Conservation (phyloP, 352 stramenopile genomes). For the Pythium plurisporium region DNA sequence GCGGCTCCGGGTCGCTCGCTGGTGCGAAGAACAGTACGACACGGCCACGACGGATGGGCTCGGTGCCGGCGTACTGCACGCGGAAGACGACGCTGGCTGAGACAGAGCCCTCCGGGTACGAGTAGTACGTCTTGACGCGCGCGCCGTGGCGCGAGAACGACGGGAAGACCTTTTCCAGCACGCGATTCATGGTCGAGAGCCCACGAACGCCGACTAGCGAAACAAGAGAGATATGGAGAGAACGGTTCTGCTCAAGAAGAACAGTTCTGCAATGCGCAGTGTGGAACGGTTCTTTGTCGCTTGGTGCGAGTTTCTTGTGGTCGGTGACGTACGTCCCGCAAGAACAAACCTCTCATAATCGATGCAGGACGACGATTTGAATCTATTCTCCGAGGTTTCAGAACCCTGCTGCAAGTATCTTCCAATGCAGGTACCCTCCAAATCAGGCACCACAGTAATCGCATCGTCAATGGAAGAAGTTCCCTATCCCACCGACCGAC, state of each 20-base stretch:
- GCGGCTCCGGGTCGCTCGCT: conserved; percentile 32
- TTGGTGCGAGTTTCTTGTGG: no score
- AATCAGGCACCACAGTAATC: not conserved
- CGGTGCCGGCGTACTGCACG: conserved; percentile 36
- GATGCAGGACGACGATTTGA: not conserved
- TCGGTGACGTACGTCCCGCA: not conserved
- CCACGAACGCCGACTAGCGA: not conserved
- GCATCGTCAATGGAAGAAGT: not conserved
- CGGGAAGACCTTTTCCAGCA: conserved; percentile 63
- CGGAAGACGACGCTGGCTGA: conserved; percentile 49
- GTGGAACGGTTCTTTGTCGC: not conserved
- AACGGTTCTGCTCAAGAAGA: not conserved
- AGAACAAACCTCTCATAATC: conserved; percentile 1
- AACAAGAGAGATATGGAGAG: not conserved
- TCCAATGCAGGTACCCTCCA: not conserved
- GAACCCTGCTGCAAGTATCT: not conserved
- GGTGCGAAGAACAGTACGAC: conserved; percentile 67
- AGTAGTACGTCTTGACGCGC: conserved; percentile 46
- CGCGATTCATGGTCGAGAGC: conserved; percentile 48
- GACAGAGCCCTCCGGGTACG: conserved; percentile 48
- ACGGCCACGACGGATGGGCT: conserved; percentile 36
- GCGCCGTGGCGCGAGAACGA: conserved; percentile 43
- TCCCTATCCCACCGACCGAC: no score
- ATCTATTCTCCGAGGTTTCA: not conserved
- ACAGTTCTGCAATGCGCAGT: not conserved